phyloP scores from a whole-genome alignment of 345 rosid species.

The Eucalyptus sp. region DNA sequence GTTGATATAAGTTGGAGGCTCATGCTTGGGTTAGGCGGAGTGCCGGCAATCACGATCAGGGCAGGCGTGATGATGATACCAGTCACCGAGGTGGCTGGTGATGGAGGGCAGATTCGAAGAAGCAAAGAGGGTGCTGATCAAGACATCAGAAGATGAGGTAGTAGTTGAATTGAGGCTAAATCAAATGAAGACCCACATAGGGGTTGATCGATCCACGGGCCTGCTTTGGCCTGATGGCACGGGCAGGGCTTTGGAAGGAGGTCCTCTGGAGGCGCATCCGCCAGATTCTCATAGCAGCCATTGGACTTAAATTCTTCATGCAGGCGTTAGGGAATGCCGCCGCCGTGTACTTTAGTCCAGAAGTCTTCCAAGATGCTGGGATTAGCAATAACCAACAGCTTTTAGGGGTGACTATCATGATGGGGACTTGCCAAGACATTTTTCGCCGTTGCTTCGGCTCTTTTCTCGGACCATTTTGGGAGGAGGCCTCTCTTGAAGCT shows the following conservation, averaged over 20 bases:
- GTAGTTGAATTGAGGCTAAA: constrained; percentile 36
- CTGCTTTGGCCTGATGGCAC: background rate
- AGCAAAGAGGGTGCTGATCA: background rate
- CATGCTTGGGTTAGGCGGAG: background rate
- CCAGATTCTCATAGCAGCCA: constrained; percentile 37
- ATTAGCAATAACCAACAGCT: constrained; percentile 24
- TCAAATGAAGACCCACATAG: constrained; percentile 10
- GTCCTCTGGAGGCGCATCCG: constrained; percentile 4
- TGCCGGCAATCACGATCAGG: background rate
- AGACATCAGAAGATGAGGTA: background rate
- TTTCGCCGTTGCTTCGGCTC: constrained; percentile 33
- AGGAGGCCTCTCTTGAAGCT: constrained; percentile 40
- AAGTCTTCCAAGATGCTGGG: constrained; percentile 37
- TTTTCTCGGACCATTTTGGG: constrained; percentile 33
- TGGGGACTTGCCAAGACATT: constrained; percentile 24
- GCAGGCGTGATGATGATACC: background rate
- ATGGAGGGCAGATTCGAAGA: background rate
- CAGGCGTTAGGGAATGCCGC: constrained; percentile 67
- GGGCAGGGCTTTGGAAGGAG: background rate
- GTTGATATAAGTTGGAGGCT: background rate
- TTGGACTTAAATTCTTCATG: constrained; percentile 47
- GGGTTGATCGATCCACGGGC: background rate
- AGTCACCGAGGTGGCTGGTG: background rate
- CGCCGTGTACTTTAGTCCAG: constrained; percentile 39
- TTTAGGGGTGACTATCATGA: constrained; percentile 29